Evolutionary conservation across 2,329 filamentous ascomycete genomes (phyloP).

Genomic region (Setomelanomma holmii): DNA sequence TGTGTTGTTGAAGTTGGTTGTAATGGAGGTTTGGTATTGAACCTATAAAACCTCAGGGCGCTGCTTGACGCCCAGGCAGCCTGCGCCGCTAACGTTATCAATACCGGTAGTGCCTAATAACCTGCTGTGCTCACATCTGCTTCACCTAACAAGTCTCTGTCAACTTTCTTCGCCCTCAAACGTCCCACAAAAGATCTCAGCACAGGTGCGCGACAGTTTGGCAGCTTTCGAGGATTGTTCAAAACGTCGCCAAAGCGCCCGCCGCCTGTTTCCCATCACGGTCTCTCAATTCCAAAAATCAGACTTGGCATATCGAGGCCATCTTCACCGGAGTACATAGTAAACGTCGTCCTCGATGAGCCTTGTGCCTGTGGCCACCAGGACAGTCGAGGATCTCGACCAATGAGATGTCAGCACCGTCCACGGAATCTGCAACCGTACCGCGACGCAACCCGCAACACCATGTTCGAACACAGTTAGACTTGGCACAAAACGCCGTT

Average conservation of each 20-base stretch:
- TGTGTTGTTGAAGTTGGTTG: neutral
- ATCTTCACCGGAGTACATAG: neutral
- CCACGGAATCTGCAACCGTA: conserved; percentile 17
- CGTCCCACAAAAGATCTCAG: neutral
- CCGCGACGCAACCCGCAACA: conserved; percentile 19
- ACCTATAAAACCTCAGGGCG: no score
- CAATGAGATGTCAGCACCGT: neutral
- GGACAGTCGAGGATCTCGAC: neutral
- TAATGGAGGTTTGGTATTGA: no score
- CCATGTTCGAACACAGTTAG: conserved; percentile 8
- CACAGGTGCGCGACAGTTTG: neutral
- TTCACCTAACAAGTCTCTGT: neutral
- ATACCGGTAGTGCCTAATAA: no score
- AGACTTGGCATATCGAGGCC: neutral
- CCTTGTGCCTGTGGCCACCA: neutral
- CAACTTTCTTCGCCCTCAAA: neutral
- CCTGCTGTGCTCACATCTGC: no score
- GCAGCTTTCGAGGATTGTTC: neutral
- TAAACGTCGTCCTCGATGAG: neutral
- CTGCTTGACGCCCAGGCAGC: no score
- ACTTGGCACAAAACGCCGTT: conserved; percentile 14
- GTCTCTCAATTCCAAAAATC: neutral
- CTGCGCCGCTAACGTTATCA: no score
- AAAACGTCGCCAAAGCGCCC: neutral
- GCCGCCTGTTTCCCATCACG: neutral